Evolutionary conservation across 2,329 filamentous ascomycete species (phyloP).

Genomic region (Aphanoascus verrucosus): DNA sequence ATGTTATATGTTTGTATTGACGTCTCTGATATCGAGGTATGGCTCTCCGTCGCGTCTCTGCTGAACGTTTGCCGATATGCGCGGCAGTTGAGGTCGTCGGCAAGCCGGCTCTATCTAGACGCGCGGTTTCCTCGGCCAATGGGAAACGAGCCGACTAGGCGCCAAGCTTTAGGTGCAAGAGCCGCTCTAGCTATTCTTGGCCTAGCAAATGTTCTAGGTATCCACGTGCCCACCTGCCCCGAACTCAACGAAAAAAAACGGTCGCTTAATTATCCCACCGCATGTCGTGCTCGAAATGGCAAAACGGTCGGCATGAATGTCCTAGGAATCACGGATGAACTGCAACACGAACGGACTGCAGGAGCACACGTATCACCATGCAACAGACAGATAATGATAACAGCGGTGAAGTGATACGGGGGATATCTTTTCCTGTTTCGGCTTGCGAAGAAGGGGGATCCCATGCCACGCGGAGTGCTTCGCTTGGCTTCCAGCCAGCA

Average conservation of each 20-base stretch:
- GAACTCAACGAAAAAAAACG: neutral
- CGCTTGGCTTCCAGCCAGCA: no score
- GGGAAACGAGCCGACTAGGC: neutral
- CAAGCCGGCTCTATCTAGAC: neutral
- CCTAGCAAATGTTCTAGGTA: neutral
- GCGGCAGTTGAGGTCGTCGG: neutral
- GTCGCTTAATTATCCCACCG: neutral
- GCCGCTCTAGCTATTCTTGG: neutral
- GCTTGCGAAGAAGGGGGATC: neutral
- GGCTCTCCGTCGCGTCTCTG: no score
- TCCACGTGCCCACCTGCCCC: neutral
- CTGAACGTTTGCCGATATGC: no score
- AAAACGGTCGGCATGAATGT: neutral
- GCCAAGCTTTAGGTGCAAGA: slow-evolving; percentile 1
- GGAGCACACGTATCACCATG: neutral
- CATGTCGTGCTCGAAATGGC: no score
- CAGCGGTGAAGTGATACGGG: neutral
- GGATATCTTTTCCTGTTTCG: slow-evolving; percentile 4
- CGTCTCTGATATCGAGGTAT: no score
- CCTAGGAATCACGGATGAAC: no score
- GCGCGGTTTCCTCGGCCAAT: slow-evolving; percentile 3
- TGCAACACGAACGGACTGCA: neutral
- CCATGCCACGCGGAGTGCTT: no score
- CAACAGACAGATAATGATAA: no score
- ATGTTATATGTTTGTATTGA: no score